These are phyloP conservation scores for Talaromyces sp. DNA, from an alignment of 2,329 filamentous ascomycete species.

Conservation along the genomic window DNA sequence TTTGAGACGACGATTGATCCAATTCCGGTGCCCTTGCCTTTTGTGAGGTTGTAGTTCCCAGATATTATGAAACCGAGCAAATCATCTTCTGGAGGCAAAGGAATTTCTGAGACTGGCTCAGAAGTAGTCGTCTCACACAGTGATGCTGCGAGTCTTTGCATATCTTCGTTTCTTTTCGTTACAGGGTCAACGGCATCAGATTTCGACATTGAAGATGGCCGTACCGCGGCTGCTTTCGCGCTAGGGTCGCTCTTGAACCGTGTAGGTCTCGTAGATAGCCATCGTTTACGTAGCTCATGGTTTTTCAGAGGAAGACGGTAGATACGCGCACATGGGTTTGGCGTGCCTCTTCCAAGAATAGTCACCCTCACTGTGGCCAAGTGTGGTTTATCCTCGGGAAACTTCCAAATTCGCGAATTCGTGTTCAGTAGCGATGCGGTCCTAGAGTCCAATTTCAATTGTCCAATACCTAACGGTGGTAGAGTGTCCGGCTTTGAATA, in stretches of 20 bases:
- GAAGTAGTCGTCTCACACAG: constrained; percentile 40
- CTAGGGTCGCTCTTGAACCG: background rate
- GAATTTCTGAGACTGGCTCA: constrained; percentile 37
- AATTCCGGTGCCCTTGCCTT: constrained; percentile 71
- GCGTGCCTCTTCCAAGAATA: constrained; percentile 67
- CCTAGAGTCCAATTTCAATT: constrained; percentile 35
- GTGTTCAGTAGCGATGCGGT: constrained; percentile 7
- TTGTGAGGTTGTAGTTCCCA: constrained; percentile 74
- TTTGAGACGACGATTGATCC: constrained; percentile 64
- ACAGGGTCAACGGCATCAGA: constrained; percentile 22
- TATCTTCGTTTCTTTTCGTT: constrained; percentile 23
- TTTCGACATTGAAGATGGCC: background rate
- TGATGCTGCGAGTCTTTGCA: constrained; percentile 30
- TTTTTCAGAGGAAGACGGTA: constrained; percentile 70
- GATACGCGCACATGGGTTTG: constrained; percentile 69
- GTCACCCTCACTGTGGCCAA: constrained; percentile 63
- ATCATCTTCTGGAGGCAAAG: constrained; percentile 69
- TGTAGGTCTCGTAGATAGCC: constrained; percentile 53
- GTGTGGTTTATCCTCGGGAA: constrained; percentile 24
- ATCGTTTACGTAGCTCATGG: constrained; percentile 59
- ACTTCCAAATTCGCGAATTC: constrained; percentile 2
- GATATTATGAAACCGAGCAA: constrained; percentile 87
- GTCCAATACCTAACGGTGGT: constrained; percentile 35
- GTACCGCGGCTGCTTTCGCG: background rate
- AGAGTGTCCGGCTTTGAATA: constrained; percentile 8